phyloP scores from a whole-genome alignment of 2,329 filamentous ascomycete genomes.

The Aureobasidium mangrovei region DNA sequence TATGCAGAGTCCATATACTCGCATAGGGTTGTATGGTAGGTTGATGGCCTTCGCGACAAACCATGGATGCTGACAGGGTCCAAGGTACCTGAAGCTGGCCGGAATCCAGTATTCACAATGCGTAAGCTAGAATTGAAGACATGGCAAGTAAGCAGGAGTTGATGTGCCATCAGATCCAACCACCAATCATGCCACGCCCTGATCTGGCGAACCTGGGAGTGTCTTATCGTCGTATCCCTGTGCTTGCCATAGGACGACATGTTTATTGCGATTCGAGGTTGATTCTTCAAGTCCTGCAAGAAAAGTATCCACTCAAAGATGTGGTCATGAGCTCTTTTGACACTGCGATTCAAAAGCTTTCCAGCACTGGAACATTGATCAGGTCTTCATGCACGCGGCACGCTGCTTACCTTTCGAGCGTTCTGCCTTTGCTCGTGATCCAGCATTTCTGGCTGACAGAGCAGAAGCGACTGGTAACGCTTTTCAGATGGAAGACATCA shows the following conservation, averaged over 20 bases:
- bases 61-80: background rate
- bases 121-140: constrained; percentile 29
- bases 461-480: constrained; percentile 34
- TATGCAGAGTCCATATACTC: constrained; percentile 59
- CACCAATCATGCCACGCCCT: constrained; percentile 55
- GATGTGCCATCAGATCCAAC: constrained; percentile 39
- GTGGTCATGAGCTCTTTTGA: constrained; percentile 28
- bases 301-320: constrained; percentile 24
- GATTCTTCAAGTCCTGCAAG: constrained; percentile 57
- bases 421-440: constrained; percentile 47
- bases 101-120: constrained; percentile 60
- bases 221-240: constrained; percentile 59
- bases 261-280: constrained; percentile 63
- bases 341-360: constrained; percentile 47
- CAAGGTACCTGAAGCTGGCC: constrained; percentile 52
- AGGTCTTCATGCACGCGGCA: constrained; percentile 46
- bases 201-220: constrained; percentile 54
- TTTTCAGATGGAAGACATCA: constrained; percentile 33
- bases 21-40: constrained; percentile 48
- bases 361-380: constrained; percentile 48
- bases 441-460: constrained; percentile 52
- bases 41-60: background rate
- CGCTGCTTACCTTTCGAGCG: constrained; percentile 46
- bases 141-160: background rate
- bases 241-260: constrained; percentile 57